A percentile compares a stretch with the other conserved stretches of the same genome.
phyloP scores from a whole-genome alignment of 305 asterid genomes.

The Coffea humblotiana region DNA sequence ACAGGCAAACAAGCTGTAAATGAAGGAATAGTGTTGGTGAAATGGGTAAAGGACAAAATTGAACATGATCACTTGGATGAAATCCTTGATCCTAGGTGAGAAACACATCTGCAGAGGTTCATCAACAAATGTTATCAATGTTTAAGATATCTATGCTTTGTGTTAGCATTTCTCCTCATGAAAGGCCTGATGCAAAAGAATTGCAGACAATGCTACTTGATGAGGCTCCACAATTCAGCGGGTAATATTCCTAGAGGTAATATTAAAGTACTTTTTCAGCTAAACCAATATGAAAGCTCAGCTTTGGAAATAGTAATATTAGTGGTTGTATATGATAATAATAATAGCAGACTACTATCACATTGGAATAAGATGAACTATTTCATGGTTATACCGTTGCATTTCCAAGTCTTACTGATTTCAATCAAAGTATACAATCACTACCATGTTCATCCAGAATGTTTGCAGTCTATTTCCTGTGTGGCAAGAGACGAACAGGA shows the following conservation, averaged over 20 bases:
- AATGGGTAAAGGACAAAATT: not conserved
- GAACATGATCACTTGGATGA: conserved; percentile 13
- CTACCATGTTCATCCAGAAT: not conserved
- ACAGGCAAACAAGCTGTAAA: conserved; percentile 12
- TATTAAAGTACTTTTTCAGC: not conserved
- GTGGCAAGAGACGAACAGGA: not conserved
- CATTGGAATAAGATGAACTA: too few relatives aligned
- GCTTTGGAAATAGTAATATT: too few relatives aligned
- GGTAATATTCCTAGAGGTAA: not conserved
- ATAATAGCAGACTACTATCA: not conserved
- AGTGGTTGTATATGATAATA: too few relatives aligned
- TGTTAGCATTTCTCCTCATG: conserved; percentile 5
- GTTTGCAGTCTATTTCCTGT: not conserved
- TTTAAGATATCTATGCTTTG: conserved; percentile 12
- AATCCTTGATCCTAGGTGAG: conserved; percentile 18
- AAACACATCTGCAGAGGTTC: conserved; percentile 7
- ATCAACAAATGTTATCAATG: conserved; percentile 14
- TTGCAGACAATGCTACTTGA: conserved; percentile 6
- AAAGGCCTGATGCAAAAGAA: conserved; percentile 5
- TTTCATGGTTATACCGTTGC: too few relatives aligned
- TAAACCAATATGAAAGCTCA: not conserved
- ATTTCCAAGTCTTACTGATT: too few relatives aligned
- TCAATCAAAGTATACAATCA: too few relatives aligned
- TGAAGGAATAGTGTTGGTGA: conserved; percentile 14
- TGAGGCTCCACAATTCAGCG: not conserved